Base-by-base conservation (phyloP, 495 filamentous ascomycete species). In the Penicillium samsonianum region DNA sequence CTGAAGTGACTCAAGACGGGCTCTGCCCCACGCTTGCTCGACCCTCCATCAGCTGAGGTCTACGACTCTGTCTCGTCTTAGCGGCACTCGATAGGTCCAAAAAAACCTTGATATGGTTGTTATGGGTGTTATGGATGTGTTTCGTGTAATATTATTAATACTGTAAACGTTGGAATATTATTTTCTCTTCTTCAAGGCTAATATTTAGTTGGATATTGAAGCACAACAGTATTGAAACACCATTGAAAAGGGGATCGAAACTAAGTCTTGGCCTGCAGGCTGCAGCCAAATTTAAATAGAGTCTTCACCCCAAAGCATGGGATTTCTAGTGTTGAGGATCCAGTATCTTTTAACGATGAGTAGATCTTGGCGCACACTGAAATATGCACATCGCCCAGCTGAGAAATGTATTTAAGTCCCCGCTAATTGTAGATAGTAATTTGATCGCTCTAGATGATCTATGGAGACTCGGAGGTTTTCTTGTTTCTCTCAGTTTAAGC, bases 31-130 rank as follows among this genome's bases (percentile, higher is more conserved):
- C 67, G 67, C 52, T 55, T 51, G 48, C 54, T 68, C 55, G 64
- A 65, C 64, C 64, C 64, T 68, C 65, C 66, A 67, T 69, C 67
- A 69, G 67, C 67, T 69, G 67, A 65, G 59, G 56, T 61, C 49
- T 47, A 53, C 65, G 43, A 54, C 41, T 40, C 28, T 28, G 35
- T 26, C 16, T 35, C 25, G 30, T 56, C 42, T 26, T 58, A 64
- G 57, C 44, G 51, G 53, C 44, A 57, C 33, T 61, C 59, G 61
- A 69, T 46, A 58, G 53, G 48, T 67, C 61, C 35, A 45, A 64
- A 68, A 40, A 28, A 40, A 40, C 37, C 42, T 28, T 26, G 49
- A 42, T 47, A 54, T 4, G 28, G 19, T 48, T 37, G 53, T 35
- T 47, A 54, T 4, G 28, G 19, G 43, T 37, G 53, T 59, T 58